These are phyloP conservation scores for Babesia bigemina DNA, from an alignment of 169 alveolate species.

Conservation along the genomic window DNA sequence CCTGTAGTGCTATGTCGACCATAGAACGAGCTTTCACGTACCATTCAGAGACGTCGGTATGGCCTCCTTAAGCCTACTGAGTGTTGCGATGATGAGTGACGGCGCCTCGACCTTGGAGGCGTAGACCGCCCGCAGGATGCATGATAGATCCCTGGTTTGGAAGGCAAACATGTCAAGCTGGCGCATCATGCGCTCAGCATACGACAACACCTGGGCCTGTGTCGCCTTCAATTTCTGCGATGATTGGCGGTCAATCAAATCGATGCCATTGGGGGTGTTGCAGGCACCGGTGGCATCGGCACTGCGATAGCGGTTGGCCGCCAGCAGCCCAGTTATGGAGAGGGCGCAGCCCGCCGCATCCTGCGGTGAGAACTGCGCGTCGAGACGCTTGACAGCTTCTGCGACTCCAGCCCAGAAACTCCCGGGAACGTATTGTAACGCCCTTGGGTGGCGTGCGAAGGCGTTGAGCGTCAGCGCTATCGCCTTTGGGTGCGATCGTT, in stretches of 20 bases:
- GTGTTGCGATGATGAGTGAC: not conserved
- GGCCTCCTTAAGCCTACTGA: constrained; percentile 7
- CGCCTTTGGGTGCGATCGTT: constrained; percentile 41
- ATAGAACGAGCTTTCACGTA: not conserved
- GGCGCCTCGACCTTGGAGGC: constrained; percentile 14
- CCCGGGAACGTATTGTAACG: not conserved
- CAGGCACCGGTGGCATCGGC: not conserved
- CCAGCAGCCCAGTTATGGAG: constrained; percentile 17
- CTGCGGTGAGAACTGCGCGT: not conserved
- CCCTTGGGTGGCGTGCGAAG: constrained; percentile 21
- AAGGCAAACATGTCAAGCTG: constrained; percentile 1
- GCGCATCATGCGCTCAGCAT: not conserved
- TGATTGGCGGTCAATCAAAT: not conserved
- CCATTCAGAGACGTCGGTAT: constrained; percentile 29
- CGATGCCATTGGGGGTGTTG: too few species aligned
- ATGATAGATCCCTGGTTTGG: constrained; percentile 30
- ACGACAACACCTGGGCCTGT: not conserved
- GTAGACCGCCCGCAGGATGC: constrained; percentile 31
- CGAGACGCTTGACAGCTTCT: not conserved
- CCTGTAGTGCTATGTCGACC: not conserved
- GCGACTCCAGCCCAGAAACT: constrained; percentile 3
- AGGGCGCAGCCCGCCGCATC: constrained; percentile 18
- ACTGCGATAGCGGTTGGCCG: constrained; percentile 2
- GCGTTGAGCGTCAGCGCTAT: constrained; percentile 48
- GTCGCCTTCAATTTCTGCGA: not conserved